These are phyloP conservation scores for Starmerella apis DNA, from an alignment of 805 yeast species.

Conservation along the genomic window DNA sequence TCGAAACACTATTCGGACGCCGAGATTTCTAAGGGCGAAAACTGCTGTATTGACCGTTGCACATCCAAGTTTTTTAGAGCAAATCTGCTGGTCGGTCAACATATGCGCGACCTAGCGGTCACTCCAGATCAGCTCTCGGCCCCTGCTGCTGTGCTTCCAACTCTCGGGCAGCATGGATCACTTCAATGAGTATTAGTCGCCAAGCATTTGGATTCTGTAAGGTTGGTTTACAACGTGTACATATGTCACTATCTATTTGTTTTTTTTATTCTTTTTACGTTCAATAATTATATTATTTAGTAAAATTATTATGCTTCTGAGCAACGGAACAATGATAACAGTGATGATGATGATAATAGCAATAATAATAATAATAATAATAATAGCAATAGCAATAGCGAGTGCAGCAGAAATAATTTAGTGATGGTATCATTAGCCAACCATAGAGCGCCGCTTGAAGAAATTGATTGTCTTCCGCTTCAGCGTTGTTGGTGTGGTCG, in stretches of 20 bases:
- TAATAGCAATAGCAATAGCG: neutral
- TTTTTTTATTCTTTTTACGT: no score
- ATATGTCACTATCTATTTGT: no score
- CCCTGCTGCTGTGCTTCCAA: constrained; percentile 15
- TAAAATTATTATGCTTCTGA: neutral
- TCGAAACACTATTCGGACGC: constrained; percentile 77
- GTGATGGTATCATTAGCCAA: constrained; percentile 17
- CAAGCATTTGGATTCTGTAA: no score
- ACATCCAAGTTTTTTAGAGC: constrained; percentile 71
- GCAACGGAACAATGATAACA: no score
- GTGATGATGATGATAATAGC: neutral
- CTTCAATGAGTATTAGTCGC: neutral
- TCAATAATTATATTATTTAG: no score
- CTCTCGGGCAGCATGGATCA: constrained; percentile 22
- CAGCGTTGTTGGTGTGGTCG: constrained; percentile 26
- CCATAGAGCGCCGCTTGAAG: constrained; percentile 33
- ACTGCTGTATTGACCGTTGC: constrained; percentile 74
- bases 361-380: neutral
- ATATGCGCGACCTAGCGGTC: constrained; percentile 21
- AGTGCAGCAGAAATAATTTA: neutral
- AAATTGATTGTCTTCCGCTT: constrained; percentile 30
- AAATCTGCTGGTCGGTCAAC: constrained; percentile 34
- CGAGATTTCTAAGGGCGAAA: constrained; percentile 77
- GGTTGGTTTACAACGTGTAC: no score
- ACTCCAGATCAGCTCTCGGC: constrained; percentile 17